These are phyloP conservation scores for Wolfiporia cocos DNA, from an alignment of 1,284 basidiomycete genomes.

Conservation along the genomic window DNA sequence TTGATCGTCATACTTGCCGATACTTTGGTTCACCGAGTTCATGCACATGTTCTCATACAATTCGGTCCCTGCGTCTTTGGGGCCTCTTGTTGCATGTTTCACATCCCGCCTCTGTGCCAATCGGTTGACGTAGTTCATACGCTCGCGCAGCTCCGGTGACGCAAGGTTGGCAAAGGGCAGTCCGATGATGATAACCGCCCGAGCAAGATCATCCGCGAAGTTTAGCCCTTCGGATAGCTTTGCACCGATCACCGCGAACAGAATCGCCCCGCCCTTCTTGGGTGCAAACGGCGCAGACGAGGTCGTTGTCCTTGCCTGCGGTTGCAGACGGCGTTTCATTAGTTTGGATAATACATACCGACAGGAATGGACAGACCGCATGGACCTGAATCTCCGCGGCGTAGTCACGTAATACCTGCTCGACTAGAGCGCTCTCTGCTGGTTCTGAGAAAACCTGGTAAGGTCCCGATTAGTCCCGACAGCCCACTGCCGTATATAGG, in stretches of 20 bases:
- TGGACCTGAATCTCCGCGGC: slow-evolving; percentile 44
- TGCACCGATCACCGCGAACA: slow-evolving; percentile 94
- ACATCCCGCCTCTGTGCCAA: slow-evolving; percentile 34
- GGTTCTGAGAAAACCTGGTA: slow-evolving; percentile 86
- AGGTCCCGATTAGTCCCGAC: neutral
- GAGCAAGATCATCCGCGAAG: slow-evolving; percentile 86
- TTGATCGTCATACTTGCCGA: slow-evolving; percentile 51
- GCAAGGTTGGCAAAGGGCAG: slow-evolving; percentile 91
- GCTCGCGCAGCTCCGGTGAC: slow-evolving; percentile 87
- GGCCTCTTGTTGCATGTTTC: slow-evolving; percentile 28
- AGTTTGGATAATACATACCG: too few relatives aligned
- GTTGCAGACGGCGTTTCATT: too few relatives aligned
- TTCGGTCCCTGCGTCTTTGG: slow-evolving; percentile 74
- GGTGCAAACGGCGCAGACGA: neutral
- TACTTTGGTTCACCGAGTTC: slow-evolving; percentile 96
- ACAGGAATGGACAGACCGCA: slow-evolving; percentile 21
- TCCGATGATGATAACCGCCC: slow-evolving; percentile 86
- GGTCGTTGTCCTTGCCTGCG: too few relatives aligned
- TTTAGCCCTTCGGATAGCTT: slow-evolving; percentile 98
- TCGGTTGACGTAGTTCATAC: slow-evolving; percentile 81
- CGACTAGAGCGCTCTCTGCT: slow-evolving; percentile 70
- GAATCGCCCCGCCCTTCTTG: slow-evolving; percentile 58
- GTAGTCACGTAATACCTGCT: slow-evolving; percentile 75
- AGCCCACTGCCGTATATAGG: neutral
- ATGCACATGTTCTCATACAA: slow-evolving; percentile 94